phyloP scores from a whole-genome alignment of 306 rosid genomes.

The Vigna reflexopilosa region DNA sequence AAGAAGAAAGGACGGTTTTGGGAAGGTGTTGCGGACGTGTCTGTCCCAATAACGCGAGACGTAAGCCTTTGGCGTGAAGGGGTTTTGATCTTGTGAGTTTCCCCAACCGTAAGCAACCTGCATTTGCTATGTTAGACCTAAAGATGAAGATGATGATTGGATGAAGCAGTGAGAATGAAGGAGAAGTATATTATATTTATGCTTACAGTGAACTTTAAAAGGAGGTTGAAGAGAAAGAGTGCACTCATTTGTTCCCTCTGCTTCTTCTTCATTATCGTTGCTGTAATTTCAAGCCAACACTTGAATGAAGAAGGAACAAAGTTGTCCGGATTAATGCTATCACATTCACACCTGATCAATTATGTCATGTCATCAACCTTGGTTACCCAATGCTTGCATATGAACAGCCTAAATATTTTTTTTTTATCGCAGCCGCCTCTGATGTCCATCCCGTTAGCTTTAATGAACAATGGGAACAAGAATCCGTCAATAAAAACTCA shows the following conservation, averaged over 20 bases:
- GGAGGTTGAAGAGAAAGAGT: neutral
- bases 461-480: no score
- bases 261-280: no score
- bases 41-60: constrained; percentile 79
- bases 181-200: neutral
- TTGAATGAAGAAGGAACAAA: no score
- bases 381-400: no score
- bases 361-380: no score
- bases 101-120: constrained; percentile 58
- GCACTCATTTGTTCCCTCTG: neutral
- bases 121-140: constrained; percentile 10
- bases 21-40: constrained; percentile 54
- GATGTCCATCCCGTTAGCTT: no score
- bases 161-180: neutral
- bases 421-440: no score
- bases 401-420: no score
- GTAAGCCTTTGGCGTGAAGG: constrained; percentile 73
- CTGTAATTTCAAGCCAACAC: no score
- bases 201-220: neutral
- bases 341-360: no score
- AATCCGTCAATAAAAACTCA: neutral
- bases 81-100: constrained; percentile 50
- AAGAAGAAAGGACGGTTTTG: constrained; percentile 63
- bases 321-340: no score
- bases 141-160: no score